These are phyloP conservation scores for Erysiphe neolycopersici DNA, from an alignment of 2,329 filamentous ascomycete genomes.

Conservation along the genomic window DNA sequence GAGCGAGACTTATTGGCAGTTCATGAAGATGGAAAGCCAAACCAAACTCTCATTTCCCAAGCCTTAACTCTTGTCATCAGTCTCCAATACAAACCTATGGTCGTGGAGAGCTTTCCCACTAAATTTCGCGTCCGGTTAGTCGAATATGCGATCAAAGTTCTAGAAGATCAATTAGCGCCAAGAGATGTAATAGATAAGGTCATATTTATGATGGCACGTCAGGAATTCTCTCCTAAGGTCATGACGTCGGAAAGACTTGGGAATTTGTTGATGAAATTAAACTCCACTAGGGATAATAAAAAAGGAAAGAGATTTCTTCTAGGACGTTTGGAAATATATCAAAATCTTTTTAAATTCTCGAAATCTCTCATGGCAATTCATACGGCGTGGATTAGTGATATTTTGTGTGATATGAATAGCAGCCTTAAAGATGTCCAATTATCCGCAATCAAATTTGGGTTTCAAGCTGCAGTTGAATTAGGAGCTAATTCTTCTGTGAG, in stretches of 20 bases:
- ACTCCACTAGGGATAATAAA: slow-evolving; percentile 44
- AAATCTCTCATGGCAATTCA: slow-evolving; percentile 43
- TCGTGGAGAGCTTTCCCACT: slow-evolving; percentile 41
- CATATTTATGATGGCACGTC: slow-evolving; percentile 54
- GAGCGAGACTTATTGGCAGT: slow-evolving; percentile 50
- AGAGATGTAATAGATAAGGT: slow-evolving; percentile 59
- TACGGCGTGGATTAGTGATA: slow-evolving; percentile 53
- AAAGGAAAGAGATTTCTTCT: slow-evolving; percentile 59
- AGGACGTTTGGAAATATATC: slow-evolving; percentile 54
- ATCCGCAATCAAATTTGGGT: slow-evolving; percentile 47
- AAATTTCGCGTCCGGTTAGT: slow-evolving; percentile 62
- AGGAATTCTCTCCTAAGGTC: slow-evolving; percentile 49
- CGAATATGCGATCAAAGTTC: slow-evolving; percentile 49
- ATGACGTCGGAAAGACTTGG: slow-evolving; percentile 47
- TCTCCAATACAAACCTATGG: slow-evolving; percentile 47
- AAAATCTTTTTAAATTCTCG: slow-evolving; percentile 46
- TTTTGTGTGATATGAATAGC: slow-evolving; percentile 63
- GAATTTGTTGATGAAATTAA: slow-evolving; percentile 41
- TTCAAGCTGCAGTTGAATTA: slow-evolving; percentile 40
- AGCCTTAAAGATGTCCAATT: slow-evolving; percentile 47
- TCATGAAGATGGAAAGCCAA: slow-evolving; percentile 25
- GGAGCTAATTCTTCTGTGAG: slow-evolving; percentile 43
- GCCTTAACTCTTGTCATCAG: slow-evolving; percentile 53
- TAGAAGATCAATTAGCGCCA: slow-evolving; percentile 39
- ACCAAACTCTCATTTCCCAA: slow-evolving; percentile 48